Evolutionary conservation across 2,329 filamentous ascomycete species (phyloP).

Genomic region (Talaromyces sp.): DNA sequence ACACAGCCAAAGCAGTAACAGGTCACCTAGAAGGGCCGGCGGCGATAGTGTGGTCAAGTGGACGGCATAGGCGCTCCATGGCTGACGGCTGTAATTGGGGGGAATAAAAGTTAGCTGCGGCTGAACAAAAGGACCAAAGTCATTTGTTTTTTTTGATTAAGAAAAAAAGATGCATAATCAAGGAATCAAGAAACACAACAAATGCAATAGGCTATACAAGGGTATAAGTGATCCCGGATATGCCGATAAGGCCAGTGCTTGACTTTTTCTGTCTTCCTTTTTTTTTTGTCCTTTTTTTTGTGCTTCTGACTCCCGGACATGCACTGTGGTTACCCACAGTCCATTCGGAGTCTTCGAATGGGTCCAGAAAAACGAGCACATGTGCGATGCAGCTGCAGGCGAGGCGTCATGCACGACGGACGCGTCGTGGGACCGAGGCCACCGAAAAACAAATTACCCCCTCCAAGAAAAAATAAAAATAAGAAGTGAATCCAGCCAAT

Average conservation of each 20-base stretch:
- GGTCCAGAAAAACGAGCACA: neutral
- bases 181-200: neutral
- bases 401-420: slow-evolving; percentile 1
- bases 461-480: neutral
- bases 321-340: slow-evolving; percentile 2
- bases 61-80: slow-evolving; percentile 91
- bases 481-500: neutral
- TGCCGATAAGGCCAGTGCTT: slow-evolving; percentile 3
- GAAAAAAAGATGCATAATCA: slow-evolving; percentile 4
- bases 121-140: slow-evolving; percentile 5
- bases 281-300: neutral
- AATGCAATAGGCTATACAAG: neutral
- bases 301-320: neutral
- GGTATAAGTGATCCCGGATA: neutral
- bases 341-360: neutral
- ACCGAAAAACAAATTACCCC: neutral
- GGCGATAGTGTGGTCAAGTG: slow-evolving; percentile 92
- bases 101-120: slow-evolving; percentile 31
- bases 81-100: slow-evolving; percentile 68
- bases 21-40: slow-evolving; percentile 78
- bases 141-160: neutral
- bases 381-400: slow-evolving; percentile 4
- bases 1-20: slow-evolving; percentile 69
- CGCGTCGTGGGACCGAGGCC: neutral
- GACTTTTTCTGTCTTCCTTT: neutral